Conservation (phyloP, 257 asterid species). For the Petunia axillaris region DNA sequence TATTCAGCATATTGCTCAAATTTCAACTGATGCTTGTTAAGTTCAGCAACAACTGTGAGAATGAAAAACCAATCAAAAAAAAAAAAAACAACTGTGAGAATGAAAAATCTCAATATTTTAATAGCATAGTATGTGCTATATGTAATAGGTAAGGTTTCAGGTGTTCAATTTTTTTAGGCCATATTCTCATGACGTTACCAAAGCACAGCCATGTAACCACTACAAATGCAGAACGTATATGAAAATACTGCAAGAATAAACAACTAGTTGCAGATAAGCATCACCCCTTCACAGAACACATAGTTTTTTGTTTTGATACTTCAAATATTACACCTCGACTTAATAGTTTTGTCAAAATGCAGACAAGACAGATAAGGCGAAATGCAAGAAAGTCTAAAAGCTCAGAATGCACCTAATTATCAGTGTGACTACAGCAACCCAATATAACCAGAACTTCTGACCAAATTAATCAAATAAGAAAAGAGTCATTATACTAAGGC, state of each 20-base stretch:
- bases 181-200: background rate
- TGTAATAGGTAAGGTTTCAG: background rate
- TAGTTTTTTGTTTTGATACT: background rate
- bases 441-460: conserved; percentile 15
- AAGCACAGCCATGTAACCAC: background rate
- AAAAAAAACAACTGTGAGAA: background rate
- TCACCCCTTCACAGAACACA: conserved; percentile 1
- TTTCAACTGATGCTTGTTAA: background rate
- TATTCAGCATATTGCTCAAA: background rate
- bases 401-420: background rate
- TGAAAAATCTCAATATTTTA: background rate
- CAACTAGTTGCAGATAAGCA: background rate
- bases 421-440: background rate
- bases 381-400: background rate
- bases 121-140: background rate
- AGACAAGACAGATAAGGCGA: background rate
- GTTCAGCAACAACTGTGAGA: background rate
- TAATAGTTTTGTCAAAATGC: background rate
- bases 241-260: conserved; percentile 9
- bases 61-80: background rate
- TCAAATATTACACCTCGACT: conserved; percentile 4
- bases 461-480: background rate
- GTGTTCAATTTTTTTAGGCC: background rate
- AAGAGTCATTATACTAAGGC: background rate
- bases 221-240: conserved; percentile 16